Evolutionary conservation across 306 rosid species (phyloP), one percentile per base, ranked within the genome.

Genomic region (Gillenia trifoliata): DNA sequence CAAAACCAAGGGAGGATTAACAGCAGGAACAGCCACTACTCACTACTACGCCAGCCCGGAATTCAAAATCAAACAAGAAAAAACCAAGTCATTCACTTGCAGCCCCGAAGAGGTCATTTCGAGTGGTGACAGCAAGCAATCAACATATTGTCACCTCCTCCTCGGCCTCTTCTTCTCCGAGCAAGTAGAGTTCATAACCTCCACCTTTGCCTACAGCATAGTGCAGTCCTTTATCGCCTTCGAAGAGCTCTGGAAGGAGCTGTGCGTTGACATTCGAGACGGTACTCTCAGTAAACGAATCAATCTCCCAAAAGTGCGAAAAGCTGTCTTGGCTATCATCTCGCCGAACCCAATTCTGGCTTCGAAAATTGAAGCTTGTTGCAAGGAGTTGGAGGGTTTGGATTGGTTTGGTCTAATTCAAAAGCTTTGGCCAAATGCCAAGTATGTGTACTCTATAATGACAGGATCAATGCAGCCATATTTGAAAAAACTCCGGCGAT

Each of bases 381-480:
- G 97, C 72, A 10, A 81, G 61, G 91, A 84, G 70, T 67, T 93
- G 38, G 84, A 86, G 26, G 47, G 11, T 34, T 57, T 62, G 71
- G 80, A 86, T 59, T 94, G 98, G 98, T 70, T 64, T 65, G 95
- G 93, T 61, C 43, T 91, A 22, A 75, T 94, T 22, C 97, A 96
- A 0, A 85, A 72, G 75, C 77, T 94, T n/a, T 94, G 98, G 98
- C 88, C 95, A 20, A 91, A 90, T 77, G 92, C 85, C 1, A 94
- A 94, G 85, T 94, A 90, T 61, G 83, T 94, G 19, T 94, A 88
- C 65, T 87, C 98, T 8, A 94, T 94, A 77, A 88, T 88, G 95
- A 94, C 98, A 28, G 98, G 98, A 0, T 91, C 98, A 5, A 94
- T 94, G 97, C 87, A 77, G 71, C 97, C 92, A 3, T 94, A 91